These are phyloP conservation scores for Microthlaspi erraticum DNA, from an alignment of 345 rosid species.

Conservation along the genomic window DNA sequence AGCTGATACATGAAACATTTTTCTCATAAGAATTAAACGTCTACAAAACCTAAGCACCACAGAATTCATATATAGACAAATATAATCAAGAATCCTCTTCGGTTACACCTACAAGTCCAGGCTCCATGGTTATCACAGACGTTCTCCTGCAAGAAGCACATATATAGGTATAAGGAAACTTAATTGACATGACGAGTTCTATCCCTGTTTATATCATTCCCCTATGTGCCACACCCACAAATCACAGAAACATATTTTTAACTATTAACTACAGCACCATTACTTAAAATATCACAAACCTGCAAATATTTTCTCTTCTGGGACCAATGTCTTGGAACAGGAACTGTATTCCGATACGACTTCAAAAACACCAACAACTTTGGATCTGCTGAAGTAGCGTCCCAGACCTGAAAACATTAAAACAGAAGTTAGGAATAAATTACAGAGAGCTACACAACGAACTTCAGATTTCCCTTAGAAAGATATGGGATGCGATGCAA, in stretches of 20 bases:
- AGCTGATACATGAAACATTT: conserved; percentile 20
- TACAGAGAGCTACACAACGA: neutral
- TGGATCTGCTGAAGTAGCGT: conserved; percentile 97
- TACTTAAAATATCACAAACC: conserved; percentile 61
- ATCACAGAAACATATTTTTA: conserved; percentile 52
- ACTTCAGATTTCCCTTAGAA: neutral
- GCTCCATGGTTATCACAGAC: conserved; percentile 91
- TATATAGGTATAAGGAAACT: conserved; percentile 97
- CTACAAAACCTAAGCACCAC: conserved; percentile 35
- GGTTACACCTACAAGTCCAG: conserved; percentile 97
- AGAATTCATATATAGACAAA: conserved; percentile 48
- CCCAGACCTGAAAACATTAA: conserved; percentile 84
- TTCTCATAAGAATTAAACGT: conserved; percentile 14
- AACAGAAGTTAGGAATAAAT: neutral
- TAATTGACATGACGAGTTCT: conserved; percentile 67
- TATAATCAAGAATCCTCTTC: conserved; percentile 54
- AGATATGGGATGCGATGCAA: neutral
- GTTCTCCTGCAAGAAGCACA: conserved; percentile 99
- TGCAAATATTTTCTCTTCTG: conserved; percentile 98
- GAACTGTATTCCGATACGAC: conserved; percentile 93
- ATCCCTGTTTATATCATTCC: conserved; percentile 58
- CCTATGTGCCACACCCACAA: conserved; percentile 50
- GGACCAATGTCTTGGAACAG: conserved; percentile 99
- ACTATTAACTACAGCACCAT: conserved; percentile 35
- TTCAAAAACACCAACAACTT: conserved; percentile 92